Conservation (phyloP, 1,139 yeast species). For the Suhomyces chickasaworum region DNA sequence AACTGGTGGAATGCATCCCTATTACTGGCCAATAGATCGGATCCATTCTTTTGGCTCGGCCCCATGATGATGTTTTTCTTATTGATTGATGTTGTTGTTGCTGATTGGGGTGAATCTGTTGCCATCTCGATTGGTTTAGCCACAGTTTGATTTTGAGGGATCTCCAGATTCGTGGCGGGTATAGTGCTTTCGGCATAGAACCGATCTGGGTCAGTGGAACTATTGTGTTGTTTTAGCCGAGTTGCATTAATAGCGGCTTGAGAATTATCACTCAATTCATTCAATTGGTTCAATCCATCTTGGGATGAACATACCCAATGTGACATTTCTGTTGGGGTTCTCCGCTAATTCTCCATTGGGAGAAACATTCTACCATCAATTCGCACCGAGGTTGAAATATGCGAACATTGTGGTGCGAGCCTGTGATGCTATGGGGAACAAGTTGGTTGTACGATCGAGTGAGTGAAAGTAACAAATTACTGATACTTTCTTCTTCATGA, state of each 20-base stretch:
- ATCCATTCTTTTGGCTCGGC: not conserved
- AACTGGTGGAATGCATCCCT: constrained; percentile 25
- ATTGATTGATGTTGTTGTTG: too few species aligned
- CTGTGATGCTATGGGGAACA: constrained; percentile 1
- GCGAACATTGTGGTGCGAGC: constrained; percentile 1
- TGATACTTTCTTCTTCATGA: not conserved
- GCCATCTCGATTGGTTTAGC: not conserved
- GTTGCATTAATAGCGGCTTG: not conserved
- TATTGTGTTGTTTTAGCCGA: not conserved
- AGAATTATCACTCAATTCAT: not conserved
- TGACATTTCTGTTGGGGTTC: not conserved
- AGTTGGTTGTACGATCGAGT: constrained; percentile 1
- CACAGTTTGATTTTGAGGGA: not conserved
- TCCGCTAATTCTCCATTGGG: not conserved
- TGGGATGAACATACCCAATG: not conserved
- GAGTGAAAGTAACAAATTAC: not conserved
- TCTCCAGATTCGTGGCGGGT: not conserved
- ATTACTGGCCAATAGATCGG: constrained; percentile 6
- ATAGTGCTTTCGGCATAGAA: not conserved
- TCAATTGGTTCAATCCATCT: too few species aligned
- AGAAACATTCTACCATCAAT: not conserved
- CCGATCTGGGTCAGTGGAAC: not conserved
- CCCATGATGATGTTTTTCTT: not conserved
- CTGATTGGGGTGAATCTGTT: too few species aligned
- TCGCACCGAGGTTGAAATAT: constrained; percentile 2